Evolutionary conservation across 345 rosid species (phyloP).

Genomic region (Erodium maritimum): DNA sequence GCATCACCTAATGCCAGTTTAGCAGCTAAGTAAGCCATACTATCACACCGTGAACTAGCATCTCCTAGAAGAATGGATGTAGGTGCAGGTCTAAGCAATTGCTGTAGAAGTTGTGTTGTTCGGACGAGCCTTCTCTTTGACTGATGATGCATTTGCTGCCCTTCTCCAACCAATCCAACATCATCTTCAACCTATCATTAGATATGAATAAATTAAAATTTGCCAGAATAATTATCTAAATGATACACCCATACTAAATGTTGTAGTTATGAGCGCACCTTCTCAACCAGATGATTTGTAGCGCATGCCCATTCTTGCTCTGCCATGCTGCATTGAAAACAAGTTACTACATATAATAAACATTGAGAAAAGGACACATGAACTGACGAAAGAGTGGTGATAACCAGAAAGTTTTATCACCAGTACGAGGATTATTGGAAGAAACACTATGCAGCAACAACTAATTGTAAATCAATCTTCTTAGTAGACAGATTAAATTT

Average conservation of each 20-base stretch:
- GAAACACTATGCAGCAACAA: no score
- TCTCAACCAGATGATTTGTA: slow-evolving; percentile 52
- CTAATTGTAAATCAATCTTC: no score
- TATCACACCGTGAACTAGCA: slow-evolving; percentile 41
- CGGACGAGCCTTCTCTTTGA: slow-evolving; percentile 68
- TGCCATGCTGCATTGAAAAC: slow-evolving; percentile 37
- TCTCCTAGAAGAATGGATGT: slow-evolving; percentile 38
- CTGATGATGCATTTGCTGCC: slow-evolving; percentile 27
- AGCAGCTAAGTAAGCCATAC: slow-evolving; percentile 33
- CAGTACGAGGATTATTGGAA: no score
- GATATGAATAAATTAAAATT: slow-evolving; percentile 11
- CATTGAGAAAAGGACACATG: neutral
- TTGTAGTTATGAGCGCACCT: slow-evolving; percentile 32
- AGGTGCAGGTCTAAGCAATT: slow-evolving; percentile 40
- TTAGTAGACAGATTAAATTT: no score
- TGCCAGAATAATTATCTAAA: no score
- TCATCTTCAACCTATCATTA: slow-evolving; percentile 52
- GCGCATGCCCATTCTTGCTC: slow-evolving; percentile 65
- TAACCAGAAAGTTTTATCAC: neutral
- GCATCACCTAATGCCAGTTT: slow-evolving; percentile 68
- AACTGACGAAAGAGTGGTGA: neutral
- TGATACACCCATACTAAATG: neutral
- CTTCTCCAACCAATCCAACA: slow-evolving; percentile 38
- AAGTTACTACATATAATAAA: no score
- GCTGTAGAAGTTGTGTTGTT: slow-evolving; percentile 79